Base-by-base conservation (phyloP, 2,329 filamentous ascomycete species). In the Sporothrix pallida region DNA sequence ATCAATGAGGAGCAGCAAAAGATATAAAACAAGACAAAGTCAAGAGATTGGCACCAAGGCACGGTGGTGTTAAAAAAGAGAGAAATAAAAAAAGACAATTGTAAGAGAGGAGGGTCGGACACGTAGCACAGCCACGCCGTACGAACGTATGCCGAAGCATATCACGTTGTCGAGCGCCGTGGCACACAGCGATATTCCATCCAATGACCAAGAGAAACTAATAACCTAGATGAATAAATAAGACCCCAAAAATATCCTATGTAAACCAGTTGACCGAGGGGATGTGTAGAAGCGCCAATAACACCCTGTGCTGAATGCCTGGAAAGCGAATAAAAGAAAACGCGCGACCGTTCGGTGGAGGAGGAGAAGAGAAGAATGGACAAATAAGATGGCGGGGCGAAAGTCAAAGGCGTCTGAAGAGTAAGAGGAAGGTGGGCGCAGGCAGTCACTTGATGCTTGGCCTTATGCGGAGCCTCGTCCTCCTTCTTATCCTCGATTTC, bases 301-400 rank as follows among this genome's bases (percentile, higher is more conserved):
- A 52, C 26, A 37, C 46, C 48, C 17, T 31, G 46, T 70, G 52
- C 68, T 70, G 52, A 58, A 46, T 46, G 68, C 52, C 68, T 10
- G 37, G 56, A 48, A 31, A 67, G 46, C 6, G 20, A 56, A 48
- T 6, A 56, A 42, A 50, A 65, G 5, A 20, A 48, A 56, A 26
- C 9, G 10, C 8, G 20, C 48, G n/a, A 8, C 20, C 31, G 20
- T 23, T 69, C 65, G 0, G 7, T 20, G 12, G 23, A 13, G 2
- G 60, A 20, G 60, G 23, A 37, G 15, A 17, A n/a, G 48, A 46
- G 26, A 15, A 37, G 20, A 50, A 17, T 7, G 8, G 5, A 7
- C 3, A 8, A n/a, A 44, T 20, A 17, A 20, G 20, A 54, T 20
- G 17, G 15, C n/a, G 31, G 26, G 17, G 9, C 15, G 5, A 17